Percentiles rank a stretch among this genome's conserved stretches.
phyloP scores from a whole-genome alignment of 108 stramenopile genomes.

The Skeletonema tropicum region DNA sequence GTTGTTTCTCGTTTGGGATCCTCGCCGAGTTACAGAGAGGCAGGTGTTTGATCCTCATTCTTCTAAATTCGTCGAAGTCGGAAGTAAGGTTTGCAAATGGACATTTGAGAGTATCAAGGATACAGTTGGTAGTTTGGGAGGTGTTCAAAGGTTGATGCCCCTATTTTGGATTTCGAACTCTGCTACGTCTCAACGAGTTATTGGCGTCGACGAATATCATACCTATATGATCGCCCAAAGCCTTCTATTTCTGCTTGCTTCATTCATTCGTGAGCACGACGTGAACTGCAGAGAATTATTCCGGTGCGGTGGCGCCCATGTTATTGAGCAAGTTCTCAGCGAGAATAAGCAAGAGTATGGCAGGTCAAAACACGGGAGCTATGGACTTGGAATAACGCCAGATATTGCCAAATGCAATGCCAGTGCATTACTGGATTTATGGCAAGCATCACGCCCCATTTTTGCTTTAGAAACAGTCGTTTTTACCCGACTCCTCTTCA shows the following conservation, averaged over 20 bases:
- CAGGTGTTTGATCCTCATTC: slow-evolving; percentile 64
- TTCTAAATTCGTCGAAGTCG: slow-evolving; percentile 53
- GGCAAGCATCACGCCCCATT: slow-evolving; percentile 58
- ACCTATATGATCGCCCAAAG: slow-evolving; percentile 40
- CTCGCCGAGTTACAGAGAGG: slow-evolving; percentile 42
- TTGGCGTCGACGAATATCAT: slow-evolving; percentile 22
- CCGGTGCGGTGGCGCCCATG: slow-evolving; percentile 74
- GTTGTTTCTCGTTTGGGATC: slow-evolving; percentile 78
- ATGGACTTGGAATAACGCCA: slow-evolving; percentile 35
- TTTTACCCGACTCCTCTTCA: slow-evolving; percentile 73
- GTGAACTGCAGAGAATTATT: slow-evolving; percentile 72
- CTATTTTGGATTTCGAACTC: slow-evolving; percentile 39
- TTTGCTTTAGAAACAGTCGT: slow-evolving; percentile 69
- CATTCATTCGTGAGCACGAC: slow-evolving; percentile 72
- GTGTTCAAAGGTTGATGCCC: slow-evolving; percentile 69
- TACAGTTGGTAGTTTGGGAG: slow-evolving; percentile 70
- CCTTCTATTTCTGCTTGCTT: slow-evolving; percentile 55
- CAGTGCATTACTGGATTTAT: slow-evolving; percentile 65
- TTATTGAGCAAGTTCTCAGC: slow-evolving; percentile 64
- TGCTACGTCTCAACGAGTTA: slow-evolving; percentile 18
- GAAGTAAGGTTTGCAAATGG: slow-evolving; percentile 31
- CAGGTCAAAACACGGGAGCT: slow-evolving; percentile 31
- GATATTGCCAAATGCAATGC: slow-evolving; percentile 46
- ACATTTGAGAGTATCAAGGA: slow-evolving; percentile 59
- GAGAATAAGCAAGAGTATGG: slow-evolving; percentile 35